Base-by-base conservation (phyloP, 345 rosid genomes). In the Camelina neglecta region DNA sequence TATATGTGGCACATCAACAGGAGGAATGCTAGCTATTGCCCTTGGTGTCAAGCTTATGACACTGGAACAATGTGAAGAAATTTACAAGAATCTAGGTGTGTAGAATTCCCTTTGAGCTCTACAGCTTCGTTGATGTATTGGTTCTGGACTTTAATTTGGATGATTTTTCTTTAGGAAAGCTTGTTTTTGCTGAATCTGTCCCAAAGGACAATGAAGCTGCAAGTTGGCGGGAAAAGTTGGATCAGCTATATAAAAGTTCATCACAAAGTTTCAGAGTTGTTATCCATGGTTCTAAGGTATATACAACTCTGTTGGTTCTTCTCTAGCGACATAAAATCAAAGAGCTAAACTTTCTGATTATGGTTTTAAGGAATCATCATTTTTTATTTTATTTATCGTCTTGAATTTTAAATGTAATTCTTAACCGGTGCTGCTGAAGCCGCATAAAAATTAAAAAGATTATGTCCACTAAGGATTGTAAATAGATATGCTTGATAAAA, bases 221-320 rank as follows among this genome's bases (percentile, higher is more conserved):
- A 72, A 89, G 90, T 71, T 95, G 99, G 99, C 88, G 97, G 82
- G 99, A 95, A 79, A 95, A 91, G 84, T 82, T 93, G 81, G 98
- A 93, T 81, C 98, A 89, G 76, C 90, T 95, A 74, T 95, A 95
- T 72, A 95, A 93, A 85, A 95, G 99, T 83, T 95, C 99, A 41
- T 95, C 97, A 13, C 98, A 93, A 81, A 93, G 96, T 83, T 95
- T 95, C 79, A 88, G 99, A 85, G 99, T 95, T 82, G 99, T 93
- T 50, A 94, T 95, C 38, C 99, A 93, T 83, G 99, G 99, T 80
- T 93, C 98, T 68, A 95, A 95, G 89, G 99, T 92, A 90, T 47
- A 86, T 44, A 47, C 44, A 18, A 23, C 35, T 76, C 53, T 1
- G 58, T 63, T 29, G 48, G 50, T 69, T 45, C 45, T 48, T 64